Base-by-base conservation (phyloP, 2,329 filamentous ascomycete species). In the Neonectria faginata region DNA sequence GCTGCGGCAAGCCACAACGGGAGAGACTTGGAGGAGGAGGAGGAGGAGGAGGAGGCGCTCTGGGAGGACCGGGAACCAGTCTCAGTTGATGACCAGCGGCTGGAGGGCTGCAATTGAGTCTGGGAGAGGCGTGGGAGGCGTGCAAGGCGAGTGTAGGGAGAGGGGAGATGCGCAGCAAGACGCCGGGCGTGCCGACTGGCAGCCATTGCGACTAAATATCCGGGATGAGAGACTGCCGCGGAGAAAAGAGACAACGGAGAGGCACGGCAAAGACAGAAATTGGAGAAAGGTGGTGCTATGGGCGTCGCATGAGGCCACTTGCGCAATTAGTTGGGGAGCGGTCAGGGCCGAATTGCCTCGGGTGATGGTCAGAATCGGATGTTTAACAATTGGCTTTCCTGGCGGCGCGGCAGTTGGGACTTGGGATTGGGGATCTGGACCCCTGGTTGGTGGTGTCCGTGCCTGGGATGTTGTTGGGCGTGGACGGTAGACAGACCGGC, bases 1-100 rank as follows among this genome's bases (percentile, higher is more conserved):
- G 77, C 76, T 41, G 79, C 80, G 53, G 78, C 77, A 69, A 79
- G 69, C 70, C 74, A 76, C 57, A 78, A 29, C 22, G 71, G 55
- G 25, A 68, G 62, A 41, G 62, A 70, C 52, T 67, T 64, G 14
- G 64, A 66, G 20, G 67, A 60, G 22, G 70, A 65, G 53, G 67
- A 66, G 20, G 67, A 60, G 14, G 64, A 66, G 20, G 67, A 60
- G 22, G 70, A 65, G 53, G 67, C 52, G 57, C 62, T 62, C 55
- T 67, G 68, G 42, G 67, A 69, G 65, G 67, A 53, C 63, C 62
- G 62, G 33, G 67, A 65, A 51, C 60, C 47, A 44, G 68, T 61
- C 33, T 75, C 73, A 54, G 57, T 72, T 39, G 75, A 76, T 57
- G 70, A 66, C 60, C 71, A 71, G 63, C 70, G 70, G 64, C 71